Evolutionary conservation across 129 eudicot species (phyloP).

Genomic region (Escallonia rubra): DNA sequence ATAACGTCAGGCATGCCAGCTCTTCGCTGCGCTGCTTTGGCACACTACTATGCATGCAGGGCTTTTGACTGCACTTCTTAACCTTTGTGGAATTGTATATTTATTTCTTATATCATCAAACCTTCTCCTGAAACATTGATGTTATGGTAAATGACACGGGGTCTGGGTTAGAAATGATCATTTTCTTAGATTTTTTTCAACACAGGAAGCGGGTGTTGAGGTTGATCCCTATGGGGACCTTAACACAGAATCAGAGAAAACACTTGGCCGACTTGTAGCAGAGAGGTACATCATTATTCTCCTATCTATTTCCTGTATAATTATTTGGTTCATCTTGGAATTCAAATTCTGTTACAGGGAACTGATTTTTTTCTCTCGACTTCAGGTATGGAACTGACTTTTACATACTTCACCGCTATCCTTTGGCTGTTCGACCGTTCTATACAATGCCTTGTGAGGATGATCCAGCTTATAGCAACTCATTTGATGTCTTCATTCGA

Average conservation of each 20-base stretch:
- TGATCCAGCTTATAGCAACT: conserved; percentile 56
- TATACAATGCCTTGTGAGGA: conserved; percentile 91
- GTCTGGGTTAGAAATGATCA: no score
- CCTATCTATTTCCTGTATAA: not conserved
- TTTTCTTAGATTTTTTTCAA: conserved; percentile 4
- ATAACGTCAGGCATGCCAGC: no score
- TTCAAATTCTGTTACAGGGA: not conserved
- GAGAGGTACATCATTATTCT: conserved; percentile 45
- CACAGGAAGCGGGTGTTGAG: conserved; percentile 89
- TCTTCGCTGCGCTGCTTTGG: no score
- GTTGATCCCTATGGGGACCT: conserved; percentile 90
- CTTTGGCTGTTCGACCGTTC: conserved; percentile 76
- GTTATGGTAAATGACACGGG: no score
- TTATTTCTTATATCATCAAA: no score
- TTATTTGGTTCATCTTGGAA: not conserved
- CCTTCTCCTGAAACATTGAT: no score
- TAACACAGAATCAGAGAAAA: conserved; percentile 81
- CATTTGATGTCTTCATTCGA: conserved; percentile 86
- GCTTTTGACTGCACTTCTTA: no score
- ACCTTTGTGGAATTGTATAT: no score
- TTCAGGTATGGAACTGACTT: conserved; percentile 79
- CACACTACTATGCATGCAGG: no score
- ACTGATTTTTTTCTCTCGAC: not conserved
- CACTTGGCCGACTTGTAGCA: conserved; percentile 69
- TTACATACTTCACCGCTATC: conserved; percentile 84